Base-by-base conservation (phyloP, 140 eudicot species). In the Stevia rebaudiana region DNA sequence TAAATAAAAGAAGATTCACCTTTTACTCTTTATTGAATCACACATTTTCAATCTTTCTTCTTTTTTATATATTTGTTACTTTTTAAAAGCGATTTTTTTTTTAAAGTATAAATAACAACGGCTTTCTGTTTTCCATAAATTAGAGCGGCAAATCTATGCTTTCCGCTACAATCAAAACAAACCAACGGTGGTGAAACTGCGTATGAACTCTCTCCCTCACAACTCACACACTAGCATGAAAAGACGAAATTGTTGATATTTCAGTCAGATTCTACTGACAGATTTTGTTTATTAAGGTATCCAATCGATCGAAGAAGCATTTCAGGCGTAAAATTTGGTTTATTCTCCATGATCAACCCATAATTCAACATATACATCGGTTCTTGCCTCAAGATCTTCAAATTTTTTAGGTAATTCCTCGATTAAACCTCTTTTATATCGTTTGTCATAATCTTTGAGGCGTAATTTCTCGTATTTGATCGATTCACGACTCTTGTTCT, bases 381-480 rank as follows among this genome's bases (percentile, higher is more conserved):
- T 63, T 72, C 65, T 52, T 63, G 65, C 11, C 58, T 53, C 77
- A 72, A 72, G 67, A 73, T 64, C 71, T 65, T 54, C 31, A 11
- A 33, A 24, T 30, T 6, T 64, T 43, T 11, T 33, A 44, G 72
- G 72, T 63, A 63, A 63, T 17, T 63, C 23, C 16, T 30, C 22
- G 30, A 43, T 43, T 57, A 18, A 13, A 6, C 41, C 48, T 0
- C 25, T 48, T 23, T 71, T 50, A 1, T 15, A 1, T 39, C n/a
- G 28, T n/a, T 37, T 3, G 0, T 18, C 11, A 2, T 53, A 1
- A 24, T 48, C 13, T 12, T 1, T 12, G 35, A 47, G 8, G 4
- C 16, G 4, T 51, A 22, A 52, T 56, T 67, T 53, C 2, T 13
- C 6, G 11, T 15, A 15, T 66, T 66, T 35, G 71, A 65, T 65